Evolutionary conservation across 805 yeast species (phyloP), one percentile per base, ranked within the genome.

Genomic region (Wickerhamomyces ciferrii): DNA sequence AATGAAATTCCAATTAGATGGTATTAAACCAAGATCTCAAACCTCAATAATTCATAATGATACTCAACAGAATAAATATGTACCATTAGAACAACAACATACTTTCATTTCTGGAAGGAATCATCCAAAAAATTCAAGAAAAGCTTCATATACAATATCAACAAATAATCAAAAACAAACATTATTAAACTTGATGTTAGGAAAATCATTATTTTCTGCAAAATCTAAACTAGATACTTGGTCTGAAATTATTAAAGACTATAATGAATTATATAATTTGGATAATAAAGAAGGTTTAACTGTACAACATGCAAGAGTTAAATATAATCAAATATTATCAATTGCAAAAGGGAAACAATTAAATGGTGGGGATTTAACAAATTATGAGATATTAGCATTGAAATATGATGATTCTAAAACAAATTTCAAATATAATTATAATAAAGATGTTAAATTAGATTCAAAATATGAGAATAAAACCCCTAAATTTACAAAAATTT

Each of bases 71-170:
- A n/a, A n/a, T n/a, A n/a, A n/a, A n/a, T n/a, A n/a, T n/a, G n/a
- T 34, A 9, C 37, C 37, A 34, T 3, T 11, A 11, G 39, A 39
- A 18, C 20, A 39, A 3, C 24, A 20, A 3, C 35, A 38, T 15
- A 32, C 34, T 3, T 39, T 39, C 23, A 20, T 32, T 23, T 31
- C 39, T 14, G 35, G 31, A 13, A 11, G 9, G 21, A n/a, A 10
- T 18, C 17, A 20, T n/a, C 32, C 5, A 36, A 20, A 18, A 23
- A 15, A 32, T 9, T 18, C 19, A 20, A 39, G 46, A 19, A 43
- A 46, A 24, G 21, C 45, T 2, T 46, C 49, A 23, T 46, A 46
- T 29, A 39, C 45, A 4, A 43, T 46, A 5, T 14, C 35, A 7
- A 32, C 39, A 2, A 3, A 36, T 1, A 34, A 35, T 7, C 43